Percentiles rank a stretch among this genome's conserved stretches.
Conservation (phyloP, 2,329 filamentous ascomycete species). For the Trichoderma brevicompactum region DNA sequence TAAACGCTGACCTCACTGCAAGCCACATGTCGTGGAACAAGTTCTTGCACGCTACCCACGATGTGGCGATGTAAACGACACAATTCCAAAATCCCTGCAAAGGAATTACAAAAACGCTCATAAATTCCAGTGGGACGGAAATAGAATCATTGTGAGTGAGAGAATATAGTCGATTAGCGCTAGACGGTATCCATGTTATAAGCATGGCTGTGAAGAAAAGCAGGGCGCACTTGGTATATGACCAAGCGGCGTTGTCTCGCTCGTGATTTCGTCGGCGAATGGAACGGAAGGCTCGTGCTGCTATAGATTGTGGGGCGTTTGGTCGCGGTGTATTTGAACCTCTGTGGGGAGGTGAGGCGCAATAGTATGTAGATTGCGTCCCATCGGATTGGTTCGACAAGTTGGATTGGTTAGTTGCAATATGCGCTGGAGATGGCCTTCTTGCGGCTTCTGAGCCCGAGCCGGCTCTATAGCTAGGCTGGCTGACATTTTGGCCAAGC, state of each 20-base stretch:
- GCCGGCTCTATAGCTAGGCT: constrained; percentile 5
- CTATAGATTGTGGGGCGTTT: background rate
- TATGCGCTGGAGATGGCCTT: constrained; percentile 39
- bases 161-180: constrained; percentile 71
- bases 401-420: background rate
- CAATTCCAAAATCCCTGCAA: constrained; percentile 81
- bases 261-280: constrained; percentile 44
- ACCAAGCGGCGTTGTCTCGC: constrained; percentile 62
- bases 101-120: constrained; percentile 71
- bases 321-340: background rate
- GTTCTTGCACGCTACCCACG: constrained; percentile 58
- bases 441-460: constrained; percentile 31
- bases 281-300: constrained; percentile 23
- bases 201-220: constrained; percentile 69
- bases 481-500: background rate
- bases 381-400: constrained; percentile 10
- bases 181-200: constrained; percentile 72
- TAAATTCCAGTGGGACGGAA: constrained; percentile 63
- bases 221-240: constrained; percentile 66
- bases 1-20: background rate
- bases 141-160: constrained; percentile 56
- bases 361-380: background rate
- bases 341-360: background rate
- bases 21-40: constrained; percentile 30
- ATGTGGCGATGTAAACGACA: constrained; percentile 70